Percentiles rank a stretch among this genome's conserved stretches.
Conservation (phyloP, 768 basidiomycete species). For the Antrodiella citrinella region DNA sequence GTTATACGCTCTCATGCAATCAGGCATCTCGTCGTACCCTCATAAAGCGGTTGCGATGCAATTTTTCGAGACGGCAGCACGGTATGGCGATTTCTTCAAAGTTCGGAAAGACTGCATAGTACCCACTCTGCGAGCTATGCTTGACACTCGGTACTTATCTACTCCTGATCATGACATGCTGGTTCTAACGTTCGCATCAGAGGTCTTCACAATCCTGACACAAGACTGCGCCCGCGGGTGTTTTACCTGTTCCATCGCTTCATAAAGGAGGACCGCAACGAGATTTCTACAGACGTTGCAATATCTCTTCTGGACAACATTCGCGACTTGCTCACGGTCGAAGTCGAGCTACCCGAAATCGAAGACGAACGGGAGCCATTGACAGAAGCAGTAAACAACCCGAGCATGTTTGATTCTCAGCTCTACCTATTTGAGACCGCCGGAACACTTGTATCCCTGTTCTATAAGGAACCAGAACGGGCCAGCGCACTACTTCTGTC, state of each 20-base stretch:
- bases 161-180: slow-evolving; percentile 4
- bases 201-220: slow-evolving; percentile 76
- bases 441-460: slow-evolving; percentile 76
- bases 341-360: slow-evolving; percentile 66
- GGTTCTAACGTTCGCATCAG: slow-evolving; percentile 30
- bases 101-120: slow-evolving; percentile 83
- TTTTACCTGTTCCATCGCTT: slow-evolving; percentile 94
- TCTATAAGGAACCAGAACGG: slow-evolving; percentile 57
- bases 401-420: slow-evolving; percentile 77
- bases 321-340: slow-evolving; percentile 71
- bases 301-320: slow-evolving; percentile 63
- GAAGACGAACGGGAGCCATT: slow-evolving; percentile 68
- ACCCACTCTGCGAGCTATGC: slow-evolving; percentile 82
- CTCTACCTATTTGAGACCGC: slow-evolving; percentile 91
- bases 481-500: slow-evolving; percentile 66
- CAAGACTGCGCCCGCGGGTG: slow-evolving; percentile 62
- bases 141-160: slow-evolving; percentile 58
- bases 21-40: slow-evolving; percentile 74
- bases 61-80: slow-evolving; percentile 87
- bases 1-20: slow-evolving; percentile 74
- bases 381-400: slow-evolving; percentile 68
- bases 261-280: slow-evolving; percentile 73
- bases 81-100: slow-evolving; percentile 96
- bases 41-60: slow-evolving; percentile 81
- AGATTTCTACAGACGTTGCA: slow-evolving; percentile 68